Evolutionary conservation across 805 yeast genomes (phyloP).

Genomic region (Nakazawaea pomicola): DNA sequence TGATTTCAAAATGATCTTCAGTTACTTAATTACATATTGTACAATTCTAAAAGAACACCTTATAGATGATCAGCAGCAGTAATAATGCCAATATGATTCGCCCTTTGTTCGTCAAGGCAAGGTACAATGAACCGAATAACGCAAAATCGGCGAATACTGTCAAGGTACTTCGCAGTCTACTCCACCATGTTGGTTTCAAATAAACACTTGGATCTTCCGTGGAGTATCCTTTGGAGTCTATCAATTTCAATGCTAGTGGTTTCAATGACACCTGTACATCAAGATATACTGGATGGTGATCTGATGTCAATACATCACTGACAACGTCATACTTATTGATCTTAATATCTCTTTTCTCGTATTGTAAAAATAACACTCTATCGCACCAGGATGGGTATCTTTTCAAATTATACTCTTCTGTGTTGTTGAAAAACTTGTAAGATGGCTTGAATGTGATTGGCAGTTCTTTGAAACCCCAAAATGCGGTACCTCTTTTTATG

Average conservation of each 20-base stretch:
- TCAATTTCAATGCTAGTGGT: constrained; percentile 35
- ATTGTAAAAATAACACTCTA: constrained; percentile 57
- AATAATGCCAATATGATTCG: constrained; percentile 1
- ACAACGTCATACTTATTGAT: constrained; percentile 46
- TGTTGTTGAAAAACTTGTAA: constrained; percentile 57
- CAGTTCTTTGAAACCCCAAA: constrained; percentile 64
- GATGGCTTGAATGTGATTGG: constrained; percentile 71
- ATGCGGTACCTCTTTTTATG: constrained; percentile 36
- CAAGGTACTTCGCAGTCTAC: neutral
- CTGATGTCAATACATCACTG: constrained; percentile 49
- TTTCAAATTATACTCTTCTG: constrained; percentile 42
- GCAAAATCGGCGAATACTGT: constrained; percentile 3
- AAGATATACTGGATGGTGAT: constrained; percentile 76
- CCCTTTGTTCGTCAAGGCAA: constrained; percentile 4
- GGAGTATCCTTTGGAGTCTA: constrained; percentile 23
- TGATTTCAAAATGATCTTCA: too few species aligned
- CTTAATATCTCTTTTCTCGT: constrained; percentile 18
- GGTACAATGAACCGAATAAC: constrained; percentile 2
- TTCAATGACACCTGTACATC: constrained; percentile 40
- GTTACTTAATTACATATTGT: neutral
- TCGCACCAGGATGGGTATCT: constrained; percentile 91
- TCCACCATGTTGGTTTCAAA: constrained; percentile 17
- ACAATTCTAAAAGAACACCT: too few species aligned
- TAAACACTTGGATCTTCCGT: constrained; percentile 22
- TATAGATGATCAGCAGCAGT: constrained; percentile 4